Conservation (phyloP, 2,329 filamentous ascomycete genomes). For the Pseudonectria foliicola region DNA sequence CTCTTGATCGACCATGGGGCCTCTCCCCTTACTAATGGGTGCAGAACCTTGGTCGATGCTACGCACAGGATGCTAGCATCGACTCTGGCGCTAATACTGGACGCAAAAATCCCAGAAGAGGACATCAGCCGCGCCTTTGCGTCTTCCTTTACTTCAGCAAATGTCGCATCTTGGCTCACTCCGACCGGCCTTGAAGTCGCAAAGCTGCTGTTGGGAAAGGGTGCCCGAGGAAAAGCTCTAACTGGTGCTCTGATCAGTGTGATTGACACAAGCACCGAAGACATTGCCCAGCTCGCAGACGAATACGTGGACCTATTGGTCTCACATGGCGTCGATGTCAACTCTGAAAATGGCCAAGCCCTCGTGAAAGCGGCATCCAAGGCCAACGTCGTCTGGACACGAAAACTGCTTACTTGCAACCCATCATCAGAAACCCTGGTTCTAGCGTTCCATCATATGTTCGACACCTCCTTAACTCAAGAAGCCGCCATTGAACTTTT, state of each 20-base stretch:
- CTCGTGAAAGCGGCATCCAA: conserved; percentile 47
- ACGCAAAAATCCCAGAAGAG: conserved; percentile 31
- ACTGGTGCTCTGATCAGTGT: conserved; percentile 38
- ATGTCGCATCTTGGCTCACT: conserved; percentile 39
- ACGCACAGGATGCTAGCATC: conserved; percentile 31
- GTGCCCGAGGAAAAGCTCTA: conserved; percentile 39
- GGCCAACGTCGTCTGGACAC: conserved; percentile 43
- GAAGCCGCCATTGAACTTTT: conserved; percentile 44
- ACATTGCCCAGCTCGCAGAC: conserved; percentile 33
- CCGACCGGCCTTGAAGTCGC: conserved; percentile 40
- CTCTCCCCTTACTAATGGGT: conserved; percentile 43
- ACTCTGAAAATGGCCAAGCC: conserved; percentile 46
- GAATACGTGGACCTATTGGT: conserved; percentile 37
- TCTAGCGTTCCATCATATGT: conserved; percentile 48
- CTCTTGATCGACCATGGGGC: conserved; percentile 45
- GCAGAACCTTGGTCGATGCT: conserved; percentile 46
- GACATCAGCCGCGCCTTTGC: conserved; percentile 40
- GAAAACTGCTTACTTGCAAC: conserved; percentile 40
- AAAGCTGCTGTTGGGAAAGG: conserved; percentile 41
- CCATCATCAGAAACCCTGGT: conserved; percentile 45
- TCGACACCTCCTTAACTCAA: conserved; percentile 43
- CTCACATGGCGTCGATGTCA: conserved; percentile 37
- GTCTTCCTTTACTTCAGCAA: conserved; percentile 36
- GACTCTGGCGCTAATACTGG: conserved; percentile 36
- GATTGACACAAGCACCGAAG: conserved; percentile 35